A percentile compares a stretch with the other conserved stretches of the same genome.
phyloP scores from a whole-genome alignment of 768 basidiomycete species.

The Lactifluus volemus region DNA sequence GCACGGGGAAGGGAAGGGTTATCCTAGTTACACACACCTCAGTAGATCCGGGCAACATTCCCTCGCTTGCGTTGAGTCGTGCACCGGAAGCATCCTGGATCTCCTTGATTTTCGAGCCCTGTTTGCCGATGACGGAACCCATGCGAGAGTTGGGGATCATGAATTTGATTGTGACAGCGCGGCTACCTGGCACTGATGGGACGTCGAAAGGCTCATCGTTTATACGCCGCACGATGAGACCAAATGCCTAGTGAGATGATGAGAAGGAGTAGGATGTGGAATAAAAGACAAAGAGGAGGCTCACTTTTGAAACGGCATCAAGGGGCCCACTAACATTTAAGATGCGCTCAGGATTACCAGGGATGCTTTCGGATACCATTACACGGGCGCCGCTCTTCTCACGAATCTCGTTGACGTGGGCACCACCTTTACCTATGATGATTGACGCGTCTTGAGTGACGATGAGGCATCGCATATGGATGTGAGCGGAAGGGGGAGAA shows the following conservation, averaged over 20 bases:
- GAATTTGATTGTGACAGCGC: conserved; percentile 98
- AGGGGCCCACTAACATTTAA: conserved; percentile 93
- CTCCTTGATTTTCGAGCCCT: conserved; percentile 97
- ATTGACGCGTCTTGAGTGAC: conserved; percentile 99
- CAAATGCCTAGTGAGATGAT: conserved; percentile 69
- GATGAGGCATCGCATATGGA: conserved; percentile 96
- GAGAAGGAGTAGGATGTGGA: conserved; percentile 2
- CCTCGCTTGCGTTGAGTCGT: conserved; percentile 91
- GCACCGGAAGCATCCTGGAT: conserved; percentile 99
- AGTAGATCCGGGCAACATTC: conserved; percentile 98
- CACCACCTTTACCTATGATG: conserved; percentile 93
- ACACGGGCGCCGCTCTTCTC: conserved; percentile 96
- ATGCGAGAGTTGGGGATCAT: conserved; percentile 99
- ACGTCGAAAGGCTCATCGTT: conserved; percentile 99
- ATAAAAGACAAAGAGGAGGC: conserved; percentile 22
- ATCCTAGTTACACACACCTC: conserved; percentile 52
- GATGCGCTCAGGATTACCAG: conserved; percentile 98
- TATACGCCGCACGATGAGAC: conserved; percentile 95
- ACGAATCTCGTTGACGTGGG: conserved; percentile 96
- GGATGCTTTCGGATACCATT: conserved; percentile 96
- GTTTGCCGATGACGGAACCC: conserved; percentile 98
- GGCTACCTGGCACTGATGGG: conserved; percentile 94
- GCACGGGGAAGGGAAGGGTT: neutral
- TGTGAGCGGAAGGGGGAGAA: conserved; percentile 66
- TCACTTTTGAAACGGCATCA: conserved; percentile 96